These are phyloP conservation scores for Nothophoma quercina DNA, from an alignment of 2,329 filamentous ascomycete genomes.

Conservation along the genomic window DNA sequence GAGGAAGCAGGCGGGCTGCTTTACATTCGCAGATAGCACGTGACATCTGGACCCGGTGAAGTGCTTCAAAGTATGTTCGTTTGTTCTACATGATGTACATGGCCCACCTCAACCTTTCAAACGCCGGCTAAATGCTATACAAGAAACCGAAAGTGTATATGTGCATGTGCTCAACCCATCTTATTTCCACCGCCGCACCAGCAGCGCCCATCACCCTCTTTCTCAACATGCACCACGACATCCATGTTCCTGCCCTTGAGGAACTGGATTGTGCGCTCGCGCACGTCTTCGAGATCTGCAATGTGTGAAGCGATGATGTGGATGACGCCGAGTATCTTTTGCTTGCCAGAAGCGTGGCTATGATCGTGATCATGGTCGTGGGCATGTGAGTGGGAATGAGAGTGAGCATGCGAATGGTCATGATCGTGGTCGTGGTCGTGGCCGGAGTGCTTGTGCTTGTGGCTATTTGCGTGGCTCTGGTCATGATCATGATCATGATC, in stretches of 20 bases:
- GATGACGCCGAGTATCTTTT: conserved; percentile 78
- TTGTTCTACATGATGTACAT: conserved; percentile 2
- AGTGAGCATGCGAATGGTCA: conserved; percentile 34
- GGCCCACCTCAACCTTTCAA: neutral
- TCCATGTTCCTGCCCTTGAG: conserved; percentile 76
- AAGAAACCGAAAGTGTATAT: neutral
- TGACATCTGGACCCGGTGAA: too few relatives aligned
- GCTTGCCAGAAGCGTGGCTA: conserved; percentile 36
- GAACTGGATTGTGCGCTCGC: conserved; percentile 77
- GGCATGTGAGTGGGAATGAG: conserved; percentile 45
- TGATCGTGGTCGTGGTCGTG: conserved; percentile 40
- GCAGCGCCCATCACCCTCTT: conserved; percentile 75
- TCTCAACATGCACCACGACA: conserved; percentile 85
- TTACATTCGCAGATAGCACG: too few relatives aligned
- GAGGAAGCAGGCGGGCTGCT: too few relatives aligned
- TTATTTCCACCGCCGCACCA: conserved; percentile 65
- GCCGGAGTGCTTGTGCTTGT: conserved; percentile 45
- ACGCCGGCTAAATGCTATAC: conserved; percentile 9
- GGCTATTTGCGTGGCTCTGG: conserved; percentile 43
- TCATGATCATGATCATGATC: conserved; percentile 41
- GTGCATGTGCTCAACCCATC: conserved; percentile 21
- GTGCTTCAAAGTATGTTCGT: too few relatives aligned
- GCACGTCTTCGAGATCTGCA: conserved; percentile 81
- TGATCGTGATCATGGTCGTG: conserved; percentile 48
- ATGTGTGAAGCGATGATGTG: conserved; percentile 79